A percentile compares a stretch with the other conserved stretches of the same genome.
phyloP scores from a whole-genome alignment of 306 rosid species.

The Vicia sativa region DNA sequence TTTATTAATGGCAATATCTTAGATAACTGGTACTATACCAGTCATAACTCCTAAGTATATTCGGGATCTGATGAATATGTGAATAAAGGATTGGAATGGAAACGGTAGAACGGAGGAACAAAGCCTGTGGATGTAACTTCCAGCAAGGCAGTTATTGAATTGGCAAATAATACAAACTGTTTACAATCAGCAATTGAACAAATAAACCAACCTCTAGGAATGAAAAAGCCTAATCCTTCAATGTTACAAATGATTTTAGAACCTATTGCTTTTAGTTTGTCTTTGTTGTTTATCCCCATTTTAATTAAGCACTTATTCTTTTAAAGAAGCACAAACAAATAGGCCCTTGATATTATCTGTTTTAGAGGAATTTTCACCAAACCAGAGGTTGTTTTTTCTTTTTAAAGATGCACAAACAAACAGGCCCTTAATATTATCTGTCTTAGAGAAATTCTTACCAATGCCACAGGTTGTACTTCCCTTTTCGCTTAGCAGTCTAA shows the following conservation, averaged over 20 bases:
- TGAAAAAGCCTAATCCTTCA: neutral
- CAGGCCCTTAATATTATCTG: neutral
- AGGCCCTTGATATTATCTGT: neutral
- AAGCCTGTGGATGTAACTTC: no score
- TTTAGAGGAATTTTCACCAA: neutral
- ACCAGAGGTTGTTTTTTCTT: neutral
- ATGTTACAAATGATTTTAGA: neutral
- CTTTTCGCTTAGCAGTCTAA: neutral
- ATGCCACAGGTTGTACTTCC: neutral
- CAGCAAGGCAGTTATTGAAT: no score
- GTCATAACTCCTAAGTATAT: no score
- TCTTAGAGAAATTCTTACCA: neutral
- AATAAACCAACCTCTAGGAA: no score
- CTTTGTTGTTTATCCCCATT: neutral
- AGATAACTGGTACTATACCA: no score
- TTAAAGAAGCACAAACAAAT: neutral
- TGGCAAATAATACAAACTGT: no score
- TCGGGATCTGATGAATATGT: no score
- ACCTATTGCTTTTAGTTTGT: neutral
- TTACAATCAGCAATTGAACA: no score
- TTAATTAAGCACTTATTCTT: neutral
- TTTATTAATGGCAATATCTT: no score
- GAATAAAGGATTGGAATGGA: no score
- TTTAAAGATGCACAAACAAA: neutral
- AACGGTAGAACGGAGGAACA: no score